Percentiles rank a stretch among this genome's conserved stretches.
Conservation (phyloP, 768 basidiomycete species). For the Rhodotorula graminis region DNA sequence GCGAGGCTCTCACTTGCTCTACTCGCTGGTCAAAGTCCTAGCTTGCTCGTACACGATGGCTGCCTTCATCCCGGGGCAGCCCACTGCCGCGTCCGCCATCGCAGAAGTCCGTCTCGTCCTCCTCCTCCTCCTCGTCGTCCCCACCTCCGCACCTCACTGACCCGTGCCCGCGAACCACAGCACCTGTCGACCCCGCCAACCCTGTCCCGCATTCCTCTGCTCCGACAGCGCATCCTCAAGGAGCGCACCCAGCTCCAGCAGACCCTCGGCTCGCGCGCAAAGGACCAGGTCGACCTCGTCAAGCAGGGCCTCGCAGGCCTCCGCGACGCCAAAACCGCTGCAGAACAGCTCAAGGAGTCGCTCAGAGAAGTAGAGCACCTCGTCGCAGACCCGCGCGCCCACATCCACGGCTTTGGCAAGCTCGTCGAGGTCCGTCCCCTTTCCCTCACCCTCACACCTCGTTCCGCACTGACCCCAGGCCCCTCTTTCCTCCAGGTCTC, state of each 20-base stretch:
- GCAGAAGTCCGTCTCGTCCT: slow-evolving; percentile 18
- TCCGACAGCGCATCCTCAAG: slow-evolving; percentile 90
- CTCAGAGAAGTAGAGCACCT: slow-evolving; percentile 73
- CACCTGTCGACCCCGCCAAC: slow-evolving; percentile 37
- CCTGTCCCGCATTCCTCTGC: slow-evolving; percentile 76
- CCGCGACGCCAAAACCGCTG: slow-evolving; percentile 38
- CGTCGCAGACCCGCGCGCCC: slow-evolving; percentile 68
- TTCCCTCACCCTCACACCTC: not conserved
- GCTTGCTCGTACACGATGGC: not conserved
- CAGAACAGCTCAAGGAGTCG: slow-evolving; percentile 75
- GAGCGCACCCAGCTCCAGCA: slow-evolving; percentile 92
- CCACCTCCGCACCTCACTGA: not conserved
- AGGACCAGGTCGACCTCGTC: slow-evolving; percentile 86
- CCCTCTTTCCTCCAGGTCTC: slow-evolving; percentile 62
- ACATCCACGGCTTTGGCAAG: slow-evolving; percentile 85
- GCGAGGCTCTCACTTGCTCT: too few species aligned
- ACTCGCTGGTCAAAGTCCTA: too few species aligned
- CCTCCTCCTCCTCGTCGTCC: not conserved
- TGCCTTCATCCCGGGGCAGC: not conserved
- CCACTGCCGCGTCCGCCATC: slow-evolving; percentile 28
- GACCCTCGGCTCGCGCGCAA: slow-evolving; percentile 81
- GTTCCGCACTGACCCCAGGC: too few species aligned
- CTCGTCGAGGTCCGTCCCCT: slow-evolving; percentile 68
- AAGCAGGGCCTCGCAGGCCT: slow-evolving; percentile 60
- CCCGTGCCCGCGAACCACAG: not conserved